phyloP scores from a whole-genome alignment of 371 early-diverging fungal species.

The Syncephalis fuscata region DNA sequence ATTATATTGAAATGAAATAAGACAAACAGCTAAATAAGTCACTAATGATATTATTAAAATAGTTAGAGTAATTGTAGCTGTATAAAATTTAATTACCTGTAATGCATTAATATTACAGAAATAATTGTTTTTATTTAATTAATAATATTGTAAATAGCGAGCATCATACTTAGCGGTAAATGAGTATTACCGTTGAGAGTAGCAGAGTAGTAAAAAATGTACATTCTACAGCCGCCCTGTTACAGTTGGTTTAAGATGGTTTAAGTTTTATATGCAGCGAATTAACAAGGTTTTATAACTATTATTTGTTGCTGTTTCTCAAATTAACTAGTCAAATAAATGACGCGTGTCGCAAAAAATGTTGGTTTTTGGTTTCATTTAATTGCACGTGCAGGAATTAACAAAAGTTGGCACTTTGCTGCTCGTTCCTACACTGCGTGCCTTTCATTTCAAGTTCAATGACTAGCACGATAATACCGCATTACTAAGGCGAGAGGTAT shows the following conservation, averaged over 20 bases:
- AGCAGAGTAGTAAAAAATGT: no score
- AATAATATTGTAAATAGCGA: no score
- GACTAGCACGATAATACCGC: conserved; percentile 20
- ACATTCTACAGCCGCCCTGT: no score
- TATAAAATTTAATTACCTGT: no score
- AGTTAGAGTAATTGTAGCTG: no score
- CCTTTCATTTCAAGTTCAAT: conserved; percentile 48
- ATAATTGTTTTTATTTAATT: no score
- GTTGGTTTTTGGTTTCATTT: conserved; percentile 75
- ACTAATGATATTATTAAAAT: no score
- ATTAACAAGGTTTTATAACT: conserved; percentile 38
- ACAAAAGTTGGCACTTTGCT: conserved; percentile 39
- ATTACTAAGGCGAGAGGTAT: conserved; percentile 10
- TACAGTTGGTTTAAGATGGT: conserved; percentile 27
- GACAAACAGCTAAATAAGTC: no score
- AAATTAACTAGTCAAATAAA: conserved; percentile 63
- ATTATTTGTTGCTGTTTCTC: conserved; percentile 84
- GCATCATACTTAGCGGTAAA: no score
- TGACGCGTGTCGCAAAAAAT: conserved; percentile 37
- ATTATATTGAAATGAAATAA: no score
- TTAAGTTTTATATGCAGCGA: conserved; percentile 24
- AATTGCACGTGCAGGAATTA: conserved; percentile 80
- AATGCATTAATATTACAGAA: no score
- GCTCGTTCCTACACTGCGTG: conserved; percentile 77
- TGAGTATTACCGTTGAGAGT: no score